phyloP scores from a whole-genome alignment of 129 eudicot genomes.

The Ambrosia trifida region DNA sequence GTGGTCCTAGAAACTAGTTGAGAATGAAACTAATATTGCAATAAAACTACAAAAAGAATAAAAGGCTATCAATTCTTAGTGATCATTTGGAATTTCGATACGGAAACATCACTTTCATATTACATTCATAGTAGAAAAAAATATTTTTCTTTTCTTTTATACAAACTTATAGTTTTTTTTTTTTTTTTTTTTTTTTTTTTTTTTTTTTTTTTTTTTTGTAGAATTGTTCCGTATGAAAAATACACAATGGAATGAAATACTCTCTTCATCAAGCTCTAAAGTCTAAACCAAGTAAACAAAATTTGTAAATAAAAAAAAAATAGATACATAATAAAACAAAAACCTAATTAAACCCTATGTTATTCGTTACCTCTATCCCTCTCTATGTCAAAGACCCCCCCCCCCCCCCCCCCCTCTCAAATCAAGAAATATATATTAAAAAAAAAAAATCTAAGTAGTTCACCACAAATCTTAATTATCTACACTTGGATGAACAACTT shows the following conservation, averaged over 20 bases:
- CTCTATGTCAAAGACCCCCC: constrained; percentile 29
- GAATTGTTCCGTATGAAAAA: no score
- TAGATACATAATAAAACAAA: no score
- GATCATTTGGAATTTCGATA: constrained; percentile 61
- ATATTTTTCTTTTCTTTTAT: not conserved
- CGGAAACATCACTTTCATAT: constrained; percentile 39
- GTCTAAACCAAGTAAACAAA: constrained; percentile 15
- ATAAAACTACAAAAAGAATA: constrained; percentile 30
- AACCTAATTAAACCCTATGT: constrained; percentile 11
- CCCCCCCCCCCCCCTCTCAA: no score
- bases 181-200: not conserved
- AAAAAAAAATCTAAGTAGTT: constrained; percentile 23
- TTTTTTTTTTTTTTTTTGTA: not conserved
- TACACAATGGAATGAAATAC: no score
- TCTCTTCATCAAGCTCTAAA: not conserved
- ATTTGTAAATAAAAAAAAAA: not conserved
- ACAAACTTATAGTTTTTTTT: no score
- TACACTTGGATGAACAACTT: constrained; percentile 30
- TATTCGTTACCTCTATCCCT: constrained; percentile 23
- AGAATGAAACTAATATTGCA: constrained; percentile 41
- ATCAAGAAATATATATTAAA: constrained; percentile 25
- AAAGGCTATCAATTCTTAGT: constrained; percentile 28
- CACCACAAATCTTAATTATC: constrained; percentile 28
- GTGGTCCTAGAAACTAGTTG: constrained; percentile 68
- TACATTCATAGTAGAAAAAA: constrained; percentile 19